Evolutionary conservation across 179 eudicot species (phyloP), one percentile per base, ranked within the genome.

Genomic region (Spinacia oleracea): DNA sequence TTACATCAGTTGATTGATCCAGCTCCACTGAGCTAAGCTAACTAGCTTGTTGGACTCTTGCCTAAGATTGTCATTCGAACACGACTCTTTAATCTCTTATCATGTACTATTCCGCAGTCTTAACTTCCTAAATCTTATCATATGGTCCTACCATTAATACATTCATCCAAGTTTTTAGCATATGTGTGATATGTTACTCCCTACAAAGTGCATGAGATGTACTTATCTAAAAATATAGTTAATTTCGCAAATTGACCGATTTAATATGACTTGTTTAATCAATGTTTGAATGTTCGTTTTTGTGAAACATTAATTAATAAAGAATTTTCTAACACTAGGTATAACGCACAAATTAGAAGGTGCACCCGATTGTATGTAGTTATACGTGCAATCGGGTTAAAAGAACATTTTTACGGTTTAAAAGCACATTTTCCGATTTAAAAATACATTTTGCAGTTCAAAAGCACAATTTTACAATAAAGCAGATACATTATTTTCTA

Each of bases 31-130:
- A 18, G 20, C 46, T 43, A 71, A 23, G 40, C 29, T n/a, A n/a
- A n/a, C n/a, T n/a, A n/a, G n/a, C n/a, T n/a, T 50, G 25, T 71
- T 71, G 59, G 74, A 71, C 9, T 71, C 15, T 71, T 50, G 59
- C 59, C 58, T 15, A 31, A 27, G 38, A 48, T 48, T 50, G 15
- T 71, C 59, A 71, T 73, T 34, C 20, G 11, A 55, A 53, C 46
- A n/a, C 27, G 40, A 68, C 4, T 56, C 46, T 20, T 23, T 6
- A 67, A n/a, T n/a, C 2, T 55, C 48, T 21, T 25, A 45, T 70
- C 35, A 53, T 55, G 10, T 35, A 73, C 76, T 73, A 7, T 72
- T 70, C 12, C 20, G n/a, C 20, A 69, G 51, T 69, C 76, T 31
- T 72, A 50, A 23, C 25, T 51, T 48, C 32, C 23, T 38, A 23